Conservation (phyloP, 805 yeast species). For the Pichia nakasei region DNA sequence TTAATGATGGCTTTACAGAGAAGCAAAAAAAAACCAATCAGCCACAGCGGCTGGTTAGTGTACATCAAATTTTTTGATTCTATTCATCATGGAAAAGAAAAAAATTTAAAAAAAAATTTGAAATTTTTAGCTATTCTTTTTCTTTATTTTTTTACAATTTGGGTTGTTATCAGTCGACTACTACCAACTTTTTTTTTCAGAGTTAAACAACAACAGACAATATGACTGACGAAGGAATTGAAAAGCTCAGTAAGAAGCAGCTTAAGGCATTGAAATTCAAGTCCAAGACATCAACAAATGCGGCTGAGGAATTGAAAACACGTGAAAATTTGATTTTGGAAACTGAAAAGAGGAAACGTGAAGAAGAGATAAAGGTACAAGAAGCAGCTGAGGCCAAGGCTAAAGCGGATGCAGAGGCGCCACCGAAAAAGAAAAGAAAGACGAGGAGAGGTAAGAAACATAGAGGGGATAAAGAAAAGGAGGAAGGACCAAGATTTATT, state of each 20-base stretch:
- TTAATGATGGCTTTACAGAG: too few species aligned
- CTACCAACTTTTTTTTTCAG: too few species aligned
- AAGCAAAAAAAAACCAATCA: background rate
- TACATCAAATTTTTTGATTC: too few species aligned
- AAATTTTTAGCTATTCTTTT: too few species aligned
- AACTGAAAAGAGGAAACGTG: slow-evolving; percentile 19
- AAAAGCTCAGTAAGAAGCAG: slow-evolving; percentile 57
- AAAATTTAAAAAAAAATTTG: too few species aligned
- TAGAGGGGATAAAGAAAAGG: slow-evolving; percentile 33
- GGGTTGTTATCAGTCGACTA: too few species aligned
- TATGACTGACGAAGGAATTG: background rate
- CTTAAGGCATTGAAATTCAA: slow-evolving; percentile 54
- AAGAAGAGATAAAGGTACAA: slow-evolving; percentile 17
- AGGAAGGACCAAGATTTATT: slow-evolving; percentile 55
- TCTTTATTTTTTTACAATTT: too few species aligned
- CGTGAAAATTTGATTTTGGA: slow-evolving; percentile 16
- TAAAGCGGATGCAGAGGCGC: slow-evolving; percentile 16
- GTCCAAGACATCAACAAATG: slow-evolving; percentile 27
- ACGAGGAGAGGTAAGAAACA: slow-evolving; percentile 75
- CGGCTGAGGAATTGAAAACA: slow-evolving; percentile 27
- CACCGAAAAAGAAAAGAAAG: slow-evolving; percentile 55
- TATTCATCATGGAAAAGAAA: too few species aligned
- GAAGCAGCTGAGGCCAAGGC: slow-evolving; percentile 16
- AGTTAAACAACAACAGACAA: too few species aligned
- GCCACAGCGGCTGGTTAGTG: background rate